Conservation (phyloP, 1,284 basidiomycete species). For the Puccinia hordei region DNA sequence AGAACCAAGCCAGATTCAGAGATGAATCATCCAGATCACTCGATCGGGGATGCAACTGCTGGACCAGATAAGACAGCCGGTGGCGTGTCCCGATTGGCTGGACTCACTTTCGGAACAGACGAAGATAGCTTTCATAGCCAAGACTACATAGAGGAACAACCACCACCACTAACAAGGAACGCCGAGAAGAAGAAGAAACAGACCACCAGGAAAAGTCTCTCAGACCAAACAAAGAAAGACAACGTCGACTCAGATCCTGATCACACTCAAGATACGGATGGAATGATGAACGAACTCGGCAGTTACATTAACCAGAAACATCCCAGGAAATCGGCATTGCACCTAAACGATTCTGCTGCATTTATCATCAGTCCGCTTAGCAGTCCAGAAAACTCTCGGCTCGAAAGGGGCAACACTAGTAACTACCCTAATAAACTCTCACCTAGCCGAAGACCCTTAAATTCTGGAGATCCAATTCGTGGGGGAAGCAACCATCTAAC, state of each 20-base stretch:
- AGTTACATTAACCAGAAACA: constrained; percentile 16
- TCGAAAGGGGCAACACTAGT: background rate
- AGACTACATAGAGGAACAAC: constrained; percentile 9
- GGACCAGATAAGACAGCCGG: constrained; percentile 43
- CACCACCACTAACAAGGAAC: background rate
- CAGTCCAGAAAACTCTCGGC: constrained; percentile 31
- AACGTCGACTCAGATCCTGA: background rate
- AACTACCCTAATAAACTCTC: background rate
- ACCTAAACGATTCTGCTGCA: constrained; percentile 44
- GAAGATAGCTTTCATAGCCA: constrained; percentile 48
- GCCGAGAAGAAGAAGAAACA: constrained; percentile 20
- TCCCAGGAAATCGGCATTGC: background rate
- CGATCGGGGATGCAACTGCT: constrained; percentile 9
- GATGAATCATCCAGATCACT: constrained; percentile 35
- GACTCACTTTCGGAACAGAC: constrained; percentile 45
- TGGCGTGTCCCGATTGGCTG: constrained; percentile 41
- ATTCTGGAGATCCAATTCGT: constrained; percentile 24
- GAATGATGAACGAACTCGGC: constrained; percentile 22
- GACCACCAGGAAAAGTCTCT: background rate
- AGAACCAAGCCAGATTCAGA: background rate
- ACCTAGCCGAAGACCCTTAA: constrained; percentile 11
- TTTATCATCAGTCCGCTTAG: constrained; percentile 44
- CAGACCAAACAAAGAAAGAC: background rate
- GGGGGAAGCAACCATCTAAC: constrained; percentile 65
- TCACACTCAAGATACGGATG: constrained; percentile 18